A percentile compares a stretch with the other conserved stretches of the same genome.
Conservation (phyloP, 2,329 filamentous ascomycete species). For the Sarocladiaceae sp. region DNA sequence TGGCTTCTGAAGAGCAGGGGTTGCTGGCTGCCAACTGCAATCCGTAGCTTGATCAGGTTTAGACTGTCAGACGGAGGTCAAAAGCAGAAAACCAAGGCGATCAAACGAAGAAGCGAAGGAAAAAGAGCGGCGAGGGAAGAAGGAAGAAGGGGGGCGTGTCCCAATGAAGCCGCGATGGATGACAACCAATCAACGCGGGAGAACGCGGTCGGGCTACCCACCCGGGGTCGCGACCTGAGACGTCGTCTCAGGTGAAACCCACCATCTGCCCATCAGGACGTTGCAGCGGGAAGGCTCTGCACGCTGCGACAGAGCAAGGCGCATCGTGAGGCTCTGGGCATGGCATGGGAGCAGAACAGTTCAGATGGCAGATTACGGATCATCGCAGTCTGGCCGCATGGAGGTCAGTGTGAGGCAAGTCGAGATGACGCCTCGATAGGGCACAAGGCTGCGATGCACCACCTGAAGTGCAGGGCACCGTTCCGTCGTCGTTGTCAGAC, state of each 20-base stretch:
- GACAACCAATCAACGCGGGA: conserved; percentile 11
- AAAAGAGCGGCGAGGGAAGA: conserved; percentile 7
- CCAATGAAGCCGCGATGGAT: conserved; percentile 1
- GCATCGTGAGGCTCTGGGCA: too few relatives aligned
- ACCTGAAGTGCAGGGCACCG: too few relatives aligned
- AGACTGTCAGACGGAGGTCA: too few relatives aligned
- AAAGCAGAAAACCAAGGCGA: neutral
- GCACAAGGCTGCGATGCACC: too few relatives aligned
- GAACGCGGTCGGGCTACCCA: neutral
- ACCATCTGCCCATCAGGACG: conserved; percentile 5
- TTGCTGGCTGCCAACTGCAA: neutral
- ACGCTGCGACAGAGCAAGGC: too few relatives aligned
- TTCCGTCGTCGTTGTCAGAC: too few relatives aligned
- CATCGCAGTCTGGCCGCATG: too few relatives aligned
- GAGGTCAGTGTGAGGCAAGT: too few relatives aligned
- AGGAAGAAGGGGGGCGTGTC: conserved; percentile 3
- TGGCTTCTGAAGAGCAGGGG: too few relatives aligned
- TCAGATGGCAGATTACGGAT: too few relatives aligned
- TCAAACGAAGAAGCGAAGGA: neutral
- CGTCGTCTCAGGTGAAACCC: conserved; percentile 26
- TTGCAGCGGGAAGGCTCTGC: neutral
- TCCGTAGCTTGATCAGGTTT: neutral
- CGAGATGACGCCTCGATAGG: too few relatives aligned
- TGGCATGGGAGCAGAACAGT: too few relatives aligned
- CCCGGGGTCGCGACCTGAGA: conserved; percentile 24